Base-by-base conservation (phyloP, 2,329 filamentous ascomycete species). In the Amylocarpus encephaloides region DNA sequence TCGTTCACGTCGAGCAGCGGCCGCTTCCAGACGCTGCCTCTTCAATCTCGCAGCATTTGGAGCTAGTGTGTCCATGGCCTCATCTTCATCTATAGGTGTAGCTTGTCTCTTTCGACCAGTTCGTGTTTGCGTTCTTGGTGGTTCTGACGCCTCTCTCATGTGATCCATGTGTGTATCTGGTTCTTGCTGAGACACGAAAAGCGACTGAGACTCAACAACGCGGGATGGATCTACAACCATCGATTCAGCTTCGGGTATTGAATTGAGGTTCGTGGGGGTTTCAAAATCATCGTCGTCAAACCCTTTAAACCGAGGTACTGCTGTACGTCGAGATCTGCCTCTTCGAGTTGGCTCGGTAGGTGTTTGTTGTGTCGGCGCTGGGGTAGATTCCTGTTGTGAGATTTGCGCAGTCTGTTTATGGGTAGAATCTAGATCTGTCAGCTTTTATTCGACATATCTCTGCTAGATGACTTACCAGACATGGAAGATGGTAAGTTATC, bases 41-140 rank as follows among this genome's bases (percentile, higher is more conserved):
- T 95, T 97, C 64, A 90, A 79, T 5, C 82, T 82, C 26, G 85
- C 82, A 3, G 87, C 83, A 1, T 84, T 88, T 0, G 90, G 87
- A 1, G 91, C 82, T 49, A 95, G 78, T 18, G 78, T 75, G 12
- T 89, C 82, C 66, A 92, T 79, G 7, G 86, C 68, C 40, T 85
- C 78, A 50, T 60, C 53, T 34, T 63, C 59, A 11, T 74, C 56
- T 0, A 71, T 56, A 4, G 70, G 67, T 1, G 72, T 69, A 3
- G 71, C 70, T 2, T 63, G 64, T 19, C 78, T 68, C 59, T 82
- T 82, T 29, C 54, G 54, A 19, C 48, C 52, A 2, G 46, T 46
- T 36, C 51, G 47, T 38, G 51, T 35, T 43, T 56, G 48, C 4
- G 51, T 41, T 22, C 50, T 51, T 2, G 50, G 39, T 7, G 53